phyloP scores from a whole-genome alignment of 257 asterid genomes.

The Avicennia marina region DNA sequence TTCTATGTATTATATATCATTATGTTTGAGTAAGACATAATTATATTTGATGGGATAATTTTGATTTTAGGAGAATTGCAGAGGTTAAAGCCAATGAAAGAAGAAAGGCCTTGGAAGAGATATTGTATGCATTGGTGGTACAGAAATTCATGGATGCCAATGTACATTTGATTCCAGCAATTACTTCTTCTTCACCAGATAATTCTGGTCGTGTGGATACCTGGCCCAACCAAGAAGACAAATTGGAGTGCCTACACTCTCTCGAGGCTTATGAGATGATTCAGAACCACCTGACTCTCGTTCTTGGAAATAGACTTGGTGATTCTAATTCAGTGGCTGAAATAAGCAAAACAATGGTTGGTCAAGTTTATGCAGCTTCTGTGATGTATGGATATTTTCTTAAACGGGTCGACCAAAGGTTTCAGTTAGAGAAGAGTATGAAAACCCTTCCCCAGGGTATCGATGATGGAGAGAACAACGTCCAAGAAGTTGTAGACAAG shows the following conservation, averaged over 20 bases:
- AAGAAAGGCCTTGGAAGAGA: slow-evolving; percentile 81
- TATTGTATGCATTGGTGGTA: slow-evolving; percentile 78
- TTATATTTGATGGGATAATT: slow-evolving; percentile 1
- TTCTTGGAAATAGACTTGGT: slow-evolving; percentile 65
- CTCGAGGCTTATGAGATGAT: slow-evolving; percentile 93
- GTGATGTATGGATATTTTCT: slow-evolving; percentile 96
- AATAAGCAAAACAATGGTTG: slow-evolving; percentile 77
- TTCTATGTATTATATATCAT: not conserved
- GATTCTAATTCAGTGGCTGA: slow-evolving; percentile 45
- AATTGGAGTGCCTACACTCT: slow-evolving; percentile 66
- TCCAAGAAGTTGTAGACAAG: slow-evolving; percentile 23
- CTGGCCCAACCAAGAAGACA: slow-evolving; percentile 57
- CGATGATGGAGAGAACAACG: slow-evolving; percentile 17
- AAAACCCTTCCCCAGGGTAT: slow-evolving; percentile 61
- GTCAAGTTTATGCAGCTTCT: slow-evolving; percentile 94
- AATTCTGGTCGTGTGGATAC: slow-evolving; percentile 48
- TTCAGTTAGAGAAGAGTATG: slow-evolving; percentile 83
- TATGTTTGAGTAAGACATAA: not conserved
- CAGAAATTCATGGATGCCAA: slow-evolving; percentile 88
- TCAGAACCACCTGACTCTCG: slow-evolving; percentile 79
- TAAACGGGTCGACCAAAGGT: slow-evolving; percentile 84
- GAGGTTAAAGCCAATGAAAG: slow-evolving; percentile 93
- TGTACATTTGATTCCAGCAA: slow-evolving; percentile 57
- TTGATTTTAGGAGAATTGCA: slow-evolving; percentile 70
- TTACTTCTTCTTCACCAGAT: slow-evolving; percentile 37